phyloP scores from a whole-genome alignment of 768 basidiomycete genomes.

The Leccinum uliginosum region DNA sequence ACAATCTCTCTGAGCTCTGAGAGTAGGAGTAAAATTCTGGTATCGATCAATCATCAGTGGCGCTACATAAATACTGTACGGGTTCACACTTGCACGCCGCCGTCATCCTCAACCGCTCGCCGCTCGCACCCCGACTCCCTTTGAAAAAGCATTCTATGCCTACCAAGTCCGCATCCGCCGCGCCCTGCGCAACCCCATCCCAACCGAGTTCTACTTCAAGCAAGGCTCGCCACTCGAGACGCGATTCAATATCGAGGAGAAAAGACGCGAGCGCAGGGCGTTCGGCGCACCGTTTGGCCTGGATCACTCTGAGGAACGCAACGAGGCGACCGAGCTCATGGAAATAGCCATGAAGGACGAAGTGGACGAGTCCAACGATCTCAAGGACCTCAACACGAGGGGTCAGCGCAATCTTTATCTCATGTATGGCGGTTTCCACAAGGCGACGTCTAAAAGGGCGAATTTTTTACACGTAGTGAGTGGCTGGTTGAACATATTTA shows the following conservation, averaged over 20 bases:
- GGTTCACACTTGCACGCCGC: slow-evolving; percentile 34
- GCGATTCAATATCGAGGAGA: slow-evolving; percentile 74
- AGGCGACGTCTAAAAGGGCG: slow-evolving; percentile 54
- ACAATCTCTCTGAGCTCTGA: too few relatives aligned
- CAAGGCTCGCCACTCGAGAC: slow-evolving; percentile 81
- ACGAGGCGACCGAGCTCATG: slow-evolving; percentile 49
- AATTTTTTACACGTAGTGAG: slow-evolving; percentile 77
- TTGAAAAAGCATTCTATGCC: slow-evolving; percentile 77
- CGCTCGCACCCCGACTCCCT: slow-evolving; percentile 65
- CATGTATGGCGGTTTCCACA: slow-evolving; percentile 86
- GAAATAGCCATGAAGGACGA: slow-evolving; percentile 57
- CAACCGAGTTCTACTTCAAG: slow-evolving; percentile 91
- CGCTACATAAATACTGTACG: too few relatives aligned
- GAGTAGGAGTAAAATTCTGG: too few relatives aligned
- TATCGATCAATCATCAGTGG: too few relatives aligned
- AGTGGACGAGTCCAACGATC: slow-evolving; percentile 55
- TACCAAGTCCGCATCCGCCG: slow-evolving; percentile 83
- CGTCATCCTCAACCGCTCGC: slow-evolving; percentile 75
- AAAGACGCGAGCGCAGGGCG: slow-evolving; percentile 61
- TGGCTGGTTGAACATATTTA: not conserved
- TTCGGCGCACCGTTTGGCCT: slow-evolving; percentile 64
- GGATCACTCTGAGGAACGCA: slow-evolving; percentile 39
- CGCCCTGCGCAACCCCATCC: slow-evolving; percentile 84
- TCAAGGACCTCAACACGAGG: slow-evolving; percentile 73
- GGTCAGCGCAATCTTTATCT: slow-evolving; percentile 88